Base-by-base conservation (phyloP, 306 rosid species). In the Carpinus fangiana region DNA sequence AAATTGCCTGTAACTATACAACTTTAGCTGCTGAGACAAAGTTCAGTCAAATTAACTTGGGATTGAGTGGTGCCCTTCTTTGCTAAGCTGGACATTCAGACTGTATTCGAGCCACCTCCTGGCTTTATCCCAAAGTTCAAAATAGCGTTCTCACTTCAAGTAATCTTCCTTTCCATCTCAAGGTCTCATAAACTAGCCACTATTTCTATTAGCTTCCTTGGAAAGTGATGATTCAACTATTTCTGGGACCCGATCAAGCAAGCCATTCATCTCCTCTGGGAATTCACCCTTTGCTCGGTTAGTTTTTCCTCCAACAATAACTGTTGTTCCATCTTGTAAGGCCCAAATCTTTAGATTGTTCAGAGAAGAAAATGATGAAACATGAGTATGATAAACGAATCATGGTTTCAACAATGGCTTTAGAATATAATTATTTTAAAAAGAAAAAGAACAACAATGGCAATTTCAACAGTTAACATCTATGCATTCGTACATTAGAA, bases 261-360 rank as follows among this genome's bases (percentile, higher is more conserved):
- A 84, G n/a, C 84, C 85, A 77, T 90, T 84, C 93, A 95, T 90
- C 80, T 92, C 93, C 3, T 88, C 92, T 5, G 98, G 90, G 81
- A 95, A 95, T 81, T 92, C 98, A 31, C 84, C 75, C 88, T 92
- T 91, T 53, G 97, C 97, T 70, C 96, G 89, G 68, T 95, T 95
- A 26, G 93, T 92, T 86, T 93, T 95, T 71, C 96, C 97, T 73
- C 98, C 98, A 14, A 95, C 57, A 5, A 91, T 73, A 71, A 92
- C 97, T 8, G 86, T 70, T 41, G 98, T 92, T 60, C 98, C 98
- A 76, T 95, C 96, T 95, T 95, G 98, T 67, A 92, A 82, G 17
- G 93, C 98, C 98, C 98, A 95, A 81, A 95, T 81, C 98, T 95
- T 88, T 86, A 77, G 75, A 28, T 73, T 72, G 75, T 81, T 31